These are phyloP conservation scores for Peronospora belbahrii DNA, from an alignment of 352 stramenopile genomes.

Conservation along the genomic window DNA sequence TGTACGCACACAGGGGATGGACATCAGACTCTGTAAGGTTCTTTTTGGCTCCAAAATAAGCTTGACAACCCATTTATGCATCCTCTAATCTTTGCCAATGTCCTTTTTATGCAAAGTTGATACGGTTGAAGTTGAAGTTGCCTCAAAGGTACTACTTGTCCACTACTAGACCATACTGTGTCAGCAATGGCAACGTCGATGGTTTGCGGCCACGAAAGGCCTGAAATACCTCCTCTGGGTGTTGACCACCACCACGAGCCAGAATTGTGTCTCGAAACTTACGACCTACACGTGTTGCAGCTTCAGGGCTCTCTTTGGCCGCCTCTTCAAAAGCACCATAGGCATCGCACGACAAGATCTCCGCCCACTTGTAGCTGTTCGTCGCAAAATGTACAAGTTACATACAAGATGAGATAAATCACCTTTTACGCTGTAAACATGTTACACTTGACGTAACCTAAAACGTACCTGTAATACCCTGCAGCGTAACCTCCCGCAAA, in stretches of 20 bases:
- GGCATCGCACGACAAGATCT: conserved; percentile 95
- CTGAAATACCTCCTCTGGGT: conserved; percentile 91
- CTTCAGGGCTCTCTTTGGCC: conserved; percentile 39
- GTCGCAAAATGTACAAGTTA: not conserved
- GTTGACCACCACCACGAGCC: conserved; percentile 74
- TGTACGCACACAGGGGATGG: conserved; percentile 4
- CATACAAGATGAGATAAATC: not conserved
- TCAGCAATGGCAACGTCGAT: conserved; percentile 89
- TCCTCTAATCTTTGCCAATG: no score
- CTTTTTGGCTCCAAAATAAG: no score
- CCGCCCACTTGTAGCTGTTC: conserved; percentile 92
- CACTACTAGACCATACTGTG: conserved; percentile 87
- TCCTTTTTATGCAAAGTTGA: no score
- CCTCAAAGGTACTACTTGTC: conserved; percentile 11
- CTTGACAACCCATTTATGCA: no score
- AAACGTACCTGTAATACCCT: conserved; percentile 92
- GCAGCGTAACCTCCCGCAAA: conserved; percentile 97
- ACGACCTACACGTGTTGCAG: conserved; percentile 73
- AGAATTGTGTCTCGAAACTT: conserved; percentile 93
- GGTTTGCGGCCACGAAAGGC: conserved; percentile 93
- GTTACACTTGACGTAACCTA: conserved; percentile 1
- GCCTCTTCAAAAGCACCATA: conserved; percentile 97
- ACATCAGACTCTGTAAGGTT: conserved; percentile 2
- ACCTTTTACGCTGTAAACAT: conserved; percentile 1
- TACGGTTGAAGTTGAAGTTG: conserved; percentile 10